Percentiles rank a stretch among this genome's conserved stretches.
These are phyloP conservation scores for Lipomyces mesembrius DNA, from an alignment of 805 yeast species.

Conservation along the genomic window DNA sequence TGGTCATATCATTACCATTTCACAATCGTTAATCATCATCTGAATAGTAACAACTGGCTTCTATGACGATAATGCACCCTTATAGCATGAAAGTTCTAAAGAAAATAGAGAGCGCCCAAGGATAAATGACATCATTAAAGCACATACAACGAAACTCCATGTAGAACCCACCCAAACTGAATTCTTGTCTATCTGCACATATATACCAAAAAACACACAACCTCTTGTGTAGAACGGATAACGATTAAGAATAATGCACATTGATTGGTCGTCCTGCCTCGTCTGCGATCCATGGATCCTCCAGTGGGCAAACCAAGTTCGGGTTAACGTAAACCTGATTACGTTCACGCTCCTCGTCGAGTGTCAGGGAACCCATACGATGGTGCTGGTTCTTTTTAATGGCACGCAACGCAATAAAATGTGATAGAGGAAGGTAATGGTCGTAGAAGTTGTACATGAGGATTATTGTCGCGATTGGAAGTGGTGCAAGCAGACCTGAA, in stretches of 20 bases:
- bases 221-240: not conserved
- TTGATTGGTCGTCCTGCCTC: conserved; percentile 29
- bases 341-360: conserved; percentile 78
- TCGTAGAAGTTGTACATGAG: conserved; percentile 81
- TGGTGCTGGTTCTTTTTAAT: conserved; percentile 37
- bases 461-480: conserved; percentile 70
- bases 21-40: too few species aligned
- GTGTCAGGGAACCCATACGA: conserved; percentile 52
- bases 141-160: not conserved
- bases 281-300: conserved; percentile 79
- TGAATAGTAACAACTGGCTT: too few species aligned
- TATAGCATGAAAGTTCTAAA: not conserved
- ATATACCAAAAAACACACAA: not conserved
- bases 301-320: conserved; percentile 65
- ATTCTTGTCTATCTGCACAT: not conserved
- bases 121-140: not conserved
- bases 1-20: too few species aligned
- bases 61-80: too few species aligned
- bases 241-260: conserved; percentile 22
- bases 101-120: not conserved
- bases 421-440: conserved; percentile 77
- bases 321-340: conserved; percentile 80
- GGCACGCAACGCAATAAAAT: conserved; percentile 86
- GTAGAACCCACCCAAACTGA: not conserved
- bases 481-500: conserved; percentile 72